These are phyloP conservation scores for Collariella sp. DNA, from an alignment of 495 filamentous ascomycete genomes.

Conservation along the genomic window DNA sequence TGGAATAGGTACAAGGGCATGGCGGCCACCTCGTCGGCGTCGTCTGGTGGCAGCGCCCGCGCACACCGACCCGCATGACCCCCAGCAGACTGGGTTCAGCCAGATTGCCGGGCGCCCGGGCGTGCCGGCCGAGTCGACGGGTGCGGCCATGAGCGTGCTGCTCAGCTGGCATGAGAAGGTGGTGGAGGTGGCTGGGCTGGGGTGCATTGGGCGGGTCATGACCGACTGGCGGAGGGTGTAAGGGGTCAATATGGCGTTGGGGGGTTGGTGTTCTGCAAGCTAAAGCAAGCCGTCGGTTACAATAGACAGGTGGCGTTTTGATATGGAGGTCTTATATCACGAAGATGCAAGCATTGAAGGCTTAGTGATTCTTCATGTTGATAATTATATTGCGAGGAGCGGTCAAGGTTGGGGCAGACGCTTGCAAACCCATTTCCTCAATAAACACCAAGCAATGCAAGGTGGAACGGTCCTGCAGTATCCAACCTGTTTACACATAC, in stretches of 20 bases:
- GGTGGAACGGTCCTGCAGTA: too few relatives aligned
- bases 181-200: slow-evolving; percentile 78
- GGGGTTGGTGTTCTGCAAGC: not conserved
- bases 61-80: slow-evolving; percentile 51
- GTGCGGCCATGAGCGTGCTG: slow-evolving; percentile 84
- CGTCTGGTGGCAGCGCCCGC: slow-evolving; percentile 25
- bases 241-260: not conserved
- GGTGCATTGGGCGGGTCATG: slow-evolving; percentile 84
- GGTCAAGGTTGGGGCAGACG: too few relatives aligned
- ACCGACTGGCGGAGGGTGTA: slow-evolving; percentile 84
- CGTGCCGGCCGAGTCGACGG: slow-evolving; percentile 59
- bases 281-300: not conserved
- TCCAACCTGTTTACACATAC: not conserved
- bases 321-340: too few relatives aligned
- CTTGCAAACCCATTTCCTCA: too few relatives aligned
- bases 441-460: not conserved
- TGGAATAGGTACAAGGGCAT: slow-evolving; percentile 70
- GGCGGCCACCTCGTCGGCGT: slow-evolving; percentile 37
- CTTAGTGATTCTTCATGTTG: too few relatives aligned
- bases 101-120: slow-evolving; percentile 65
- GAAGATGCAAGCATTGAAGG: too few relatives aligned
- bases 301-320: slow-evolving; percentile 7
- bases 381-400: too few relatives aligned
- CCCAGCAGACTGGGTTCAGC: slow-evolving; percentile 75
- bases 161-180: slow-evolving; percentile 95